phyloP scores from a whole-genome alignment of 768 basidiomycete genomes.

The Termitomyces sp. region DNA sequence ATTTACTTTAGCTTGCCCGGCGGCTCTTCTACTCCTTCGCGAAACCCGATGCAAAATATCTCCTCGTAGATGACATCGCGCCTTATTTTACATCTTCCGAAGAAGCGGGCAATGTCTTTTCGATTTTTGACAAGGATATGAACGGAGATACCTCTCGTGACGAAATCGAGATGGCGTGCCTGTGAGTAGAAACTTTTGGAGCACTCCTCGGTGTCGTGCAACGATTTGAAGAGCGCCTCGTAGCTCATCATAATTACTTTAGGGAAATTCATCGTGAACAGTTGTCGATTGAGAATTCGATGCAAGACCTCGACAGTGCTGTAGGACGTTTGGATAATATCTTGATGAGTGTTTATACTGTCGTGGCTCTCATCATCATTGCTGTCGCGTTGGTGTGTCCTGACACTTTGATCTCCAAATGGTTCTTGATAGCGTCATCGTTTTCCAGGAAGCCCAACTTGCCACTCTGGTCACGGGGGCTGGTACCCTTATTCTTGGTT shows the following conservation, averaged over 20 bases:
- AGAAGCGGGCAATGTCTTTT: constrained; percentile 62
- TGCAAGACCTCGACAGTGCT: constrained; percentile 88
- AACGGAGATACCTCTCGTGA: constrained; percentile 71
- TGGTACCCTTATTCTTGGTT: constrained; percentile 50
- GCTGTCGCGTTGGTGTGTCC: constrained; percentile 68
- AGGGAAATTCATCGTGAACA: constrained; percentile 85
- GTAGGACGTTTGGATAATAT: constrained; percentile 85
- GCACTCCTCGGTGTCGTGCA: constrained; percentile 2
- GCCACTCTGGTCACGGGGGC: constrained; percentile 72
- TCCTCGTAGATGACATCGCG: constrained; percentile 65
- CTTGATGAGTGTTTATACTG: constrained; percentile 71
- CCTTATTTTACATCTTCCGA: constrained; percentile 64
- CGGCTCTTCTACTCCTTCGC: constrained; percentile 84
- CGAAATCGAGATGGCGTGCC: constrained; percentile 70
- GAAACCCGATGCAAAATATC: constrained; percentile 47
- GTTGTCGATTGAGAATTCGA: constrained; percentile 74
- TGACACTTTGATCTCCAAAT: not conserved
- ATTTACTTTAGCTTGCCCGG: constrained; percentile 58
- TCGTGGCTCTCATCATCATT: constrained; percentile 71
- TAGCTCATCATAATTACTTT: constrained; percentile 6
- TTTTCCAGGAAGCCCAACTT: constrained; percentile 59
- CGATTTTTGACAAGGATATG: constrained; percentile 62
- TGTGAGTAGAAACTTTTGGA: constrained; percentile 33
- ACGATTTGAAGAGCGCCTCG: not conserved
- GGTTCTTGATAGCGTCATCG: constrained; percentile 3